Evolutionary conservation across 2,329 filamentous ascomycete genomes (phyloP), one percentile per base, ranked within the genome.

Genomic region (Penicillium capsulatum): DNA sequence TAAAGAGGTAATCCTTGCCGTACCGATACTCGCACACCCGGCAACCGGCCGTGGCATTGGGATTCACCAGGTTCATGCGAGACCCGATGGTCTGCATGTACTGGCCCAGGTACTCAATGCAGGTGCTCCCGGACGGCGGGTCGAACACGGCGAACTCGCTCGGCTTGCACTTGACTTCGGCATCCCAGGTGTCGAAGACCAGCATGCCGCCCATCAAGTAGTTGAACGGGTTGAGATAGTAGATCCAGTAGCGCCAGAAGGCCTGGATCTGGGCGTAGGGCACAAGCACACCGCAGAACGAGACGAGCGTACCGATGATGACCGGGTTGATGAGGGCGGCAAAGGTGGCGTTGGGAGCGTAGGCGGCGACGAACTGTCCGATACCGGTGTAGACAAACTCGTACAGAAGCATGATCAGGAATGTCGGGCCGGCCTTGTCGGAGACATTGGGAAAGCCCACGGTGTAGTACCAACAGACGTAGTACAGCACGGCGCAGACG

Each of bases 1-100:
- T 74, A 4, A 61, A 49, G 1, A 84, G 57, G 44, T 81, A 84
- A 42, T 81, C 79, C 7, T 70, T 64, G 0, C 77, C 80, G 10
- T 54, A 61, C 3, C 59, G 60, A 54, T 77, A 84, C 40, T 76
- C 67, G 53, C 81, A 84, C 0, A 83, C 79, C 24, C 60, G 59
- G 57, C 81, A 84, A 0, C 58, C 65, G 1, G 59, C 51, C 0
- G 65, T 76, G 0, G 72, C 76, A 3, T 76, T 68, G 0, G 80
- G 77, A 50, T 83, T 83, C 37, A 75, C 48, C 2, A 84, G 63
- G 36, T 76, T 74, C 20, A 67, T 68, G 3, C 61, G 54, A 0
- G 58, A 48, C 0, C 77, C 77, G 24, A 69, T 60, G 1, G 28
- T 33, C 7, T 34, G 36, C 33, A 79, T 50, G 53, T 78, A 84